Conservation (phyloP, 148 eudicot genomes). For the Beta vulgaris region DNA sequence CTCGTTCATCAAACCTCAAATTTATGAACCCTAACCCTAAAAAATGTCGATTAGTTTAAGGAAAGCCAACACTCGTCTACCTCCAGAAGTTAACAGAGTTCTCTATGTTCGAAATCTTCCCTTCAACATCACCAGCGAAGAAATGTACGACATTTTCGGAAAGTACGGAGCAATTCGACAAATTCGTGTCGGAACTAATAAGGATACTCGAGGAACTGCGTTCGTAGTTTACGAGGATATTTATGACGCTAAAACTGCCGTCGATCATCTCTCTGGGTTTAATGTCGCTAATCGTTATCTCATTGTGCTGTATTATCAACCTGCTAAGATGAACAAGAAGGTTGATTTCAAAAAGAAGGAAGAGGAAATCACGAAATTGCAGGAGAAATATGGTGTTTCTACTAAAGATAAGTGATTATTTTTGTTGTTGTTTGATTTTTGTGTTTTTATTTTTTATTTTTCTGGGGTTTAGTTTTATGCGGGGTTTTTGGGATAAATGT, state of each 20-base stretch:
- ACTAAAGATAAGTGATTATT: constrained; percentile 43
- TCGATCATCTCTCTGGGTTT: constrained; percentile 74
- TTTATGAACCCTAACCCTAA: not conserved
- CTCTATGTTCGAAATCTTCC: constrained; percentile 66
- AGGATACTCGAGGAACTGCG: constrained; percentile 77
- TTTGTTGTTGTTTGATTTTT: not conserved
- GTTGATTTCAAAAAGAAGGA: constrained; percentile 73
- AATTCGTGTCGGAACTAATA: constrained; percentile 62
- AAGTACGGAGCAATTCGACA: constrained; percentile 80
- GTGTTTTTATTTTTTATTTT: not conserved
- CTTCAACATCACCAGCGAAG: constrained; percentile 80
- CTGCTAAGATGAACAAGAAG: constrained; percentile 81
- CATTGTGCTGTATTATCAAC: constrained; percentile 74
- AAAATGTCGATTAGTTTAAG: constrained; percentile 54
- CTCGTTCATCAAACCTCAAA: constrained; percentile 5
- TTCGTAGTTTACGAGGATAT: constrained; percentile 81
- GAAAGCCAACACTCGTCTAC: constrained; percentile 61
- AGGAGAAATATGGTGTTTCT: constrained; percentile 78
- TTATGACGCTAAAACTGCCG: constrained; percentile 78
- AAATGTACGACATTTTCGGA: constrained; percentile 87
- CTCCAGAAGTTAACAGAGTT: constrained; percentile 70
- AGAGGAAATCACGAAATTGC: constrained; percentile 60
- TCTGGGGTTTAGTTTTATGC: no score
- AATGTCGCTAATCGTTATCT: constrained; percentile 76
- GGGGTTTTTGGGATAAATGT: not conserved